A percentile compares a stretch with the other conserved stretches of the same genome.
phyloP scores from a whole-genome alignment of 2,329 filamentous ascomycete species.

The Colletotrichum sidae region DNA sequence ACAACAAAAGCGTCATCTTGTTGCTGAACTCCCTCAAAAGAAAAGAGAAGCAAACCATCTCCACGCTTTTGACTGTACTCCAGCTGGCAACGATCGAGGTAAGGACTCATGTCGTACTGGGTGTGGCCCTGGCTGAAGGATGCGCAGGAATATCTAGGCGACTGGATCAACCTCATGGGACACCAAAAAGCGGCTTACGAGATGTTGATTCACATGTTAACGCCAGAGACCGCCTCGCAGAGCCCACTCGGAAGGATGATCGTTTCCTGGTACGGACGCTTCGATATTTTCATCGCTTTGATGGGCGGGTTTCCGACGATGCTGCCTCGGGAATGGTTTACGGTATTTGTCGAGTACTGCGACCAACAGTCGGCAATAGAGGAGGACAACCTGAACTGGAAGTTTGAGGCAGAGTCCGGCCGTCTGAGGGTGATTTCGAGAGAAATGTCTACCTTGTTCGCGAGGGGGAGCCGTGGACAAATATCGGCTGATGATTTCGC shows the following conservation, averaged over 20 bases:
- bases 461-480: conserved; percentile 72
- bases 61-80: conserved; percentile 86
- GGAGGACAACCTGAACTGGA: conserved; percentile 66
- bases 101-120: conserved; percentile 42
- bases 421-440: conserved; percentile 78
- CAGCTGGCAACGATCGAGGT: conserved; percentile 96
- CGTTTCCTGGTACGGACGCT: conserved; percentile 89
- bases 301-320: conserved; percentile 83
- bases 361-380: conserved; percentile 69
- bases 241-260: conserved; percentile 79
- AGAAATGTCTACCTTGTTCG: conserved; percentile 84
- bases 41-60: conserved; percentile 76
- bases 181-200: conserved; percentile 92
- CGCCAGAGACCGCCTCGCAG: conserved; percentile 78
- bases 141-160: conserved; percentile 87
- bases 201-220: conserved; percentile 82
- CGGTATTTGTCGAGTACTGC: conserved; percentile 72
- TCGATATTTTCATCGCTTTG: conserved; percentile 86
- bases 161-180: conserved; percentile 93
- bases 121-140: conserved; percentile 23
- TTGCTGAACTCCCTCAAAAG: conserved; percentile 78
- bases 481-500: conserved; percentile 75
- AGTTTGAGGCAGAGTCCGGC: conserved; percentile 75
- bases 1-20: conserved; percentile 86
- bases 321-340: conserved; percentile 84